Evolutionary conservation across 1,139 yeast species (phyloP), one percentile per base, ranked within the genome.

Genomic region (Meyerozyma smithsonii): DNA sequence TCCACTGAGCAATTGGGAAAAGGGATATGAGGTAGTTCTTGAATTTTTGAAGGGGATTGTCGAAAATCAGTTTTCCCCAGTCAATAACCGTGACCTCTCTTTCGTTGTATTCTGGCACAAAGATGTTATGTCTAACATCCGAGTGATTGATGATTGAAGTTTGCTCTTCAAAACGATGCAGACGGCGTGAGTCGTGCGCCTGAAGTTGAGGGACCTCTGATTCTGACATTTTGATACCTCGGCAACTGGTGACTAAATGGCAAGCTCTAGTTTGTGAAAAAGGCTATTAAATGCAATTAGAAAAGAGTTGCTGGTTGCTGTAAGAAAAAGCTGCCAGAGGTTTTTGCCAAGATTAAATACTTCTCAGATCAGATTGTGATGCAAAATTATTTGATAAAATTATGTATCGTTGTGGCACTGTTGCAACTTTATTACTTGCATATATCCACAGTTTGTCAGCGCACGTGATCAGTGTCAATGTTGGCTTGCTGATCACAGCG

Each of bases 1-100:
- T 79, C 97, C 97, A 89, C 17, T 69, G 65, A 2, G 78, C 61
- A 36, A 90, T 81, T 4, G 97, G 97, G 58, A 89, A 86, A 34
- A 89, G 58, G 1, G 92, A 81, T 15, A 66, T 45, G 3, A 81
- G 42, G 53, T 89, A 89, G 32, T 64, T 42, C 14, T 52, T 52
- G 30, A 66, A 44, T 39, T 63, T 66, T 2, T 51, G 46, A 3
- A 59, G 46, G 0, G 90, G 87, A 43, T 70, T 46, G 16, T 54
- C 47, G 34, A 71, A 54, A 1, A 70, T 46, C 5, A 61, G 48
- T 42, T 56, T 55, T 1, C 62, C 59, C 69, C 77, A 81, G 37
- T 72, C 79, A n/a, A 61, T 39, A 8, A 72, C 73, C 2, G 68
- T 66, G 2, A 76, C 74, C 4, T 65, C 62, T 8, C 55, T 54